These are phyloP conservation scores for Rosa chinensis DNA, from an alignment of 306 rosid species.

Conservation along the genomic window DNA sequence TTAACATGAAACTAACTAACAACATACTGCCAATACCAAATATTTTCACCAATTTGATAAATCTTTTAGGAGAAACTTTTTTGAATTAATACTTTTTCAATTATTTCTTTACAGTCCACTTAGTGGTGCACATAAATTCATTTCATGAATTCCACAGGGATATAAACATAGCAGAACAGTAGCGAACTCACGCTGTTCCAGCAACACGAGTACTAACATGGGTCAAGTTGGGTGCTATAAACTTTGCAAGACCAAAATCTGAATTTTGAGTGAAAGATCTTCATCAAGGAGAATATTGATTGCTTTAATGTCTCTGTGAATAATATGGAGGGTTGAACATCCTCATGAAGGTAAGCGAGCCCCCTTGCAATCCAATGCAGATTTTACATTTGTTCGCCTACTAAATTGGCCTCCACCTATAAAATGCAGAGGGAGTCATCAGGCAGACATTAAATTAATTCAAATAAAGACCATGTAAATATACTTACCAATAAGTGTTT, in stretches of 20 bases:
- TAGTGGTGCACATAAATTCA: not conserved
- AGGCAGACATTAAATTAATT: slow-evolving; percentile 7
- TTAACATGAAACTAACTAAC: not conserved
- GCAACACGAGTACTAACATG: slow-evolving; percentile 83
- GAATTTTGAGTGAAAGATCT: slow-evolving; percentile 64
- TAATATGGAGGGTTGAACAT: slow-evolving; percentile 61
- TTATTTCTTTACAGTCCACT: slow-evolving; percentile 3
- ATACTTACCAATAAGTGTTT: slow-evolving; percentile 61
- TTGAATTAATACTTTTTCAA: not conserved
- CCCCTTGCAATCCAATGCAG: slow-evolving; percentile 79
- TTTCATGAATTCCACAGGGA: not conserved
- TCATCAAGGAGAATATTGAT: slow-evolving; percentile 71
- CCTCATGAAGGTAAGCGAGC: slow-evolving; percentile 71
- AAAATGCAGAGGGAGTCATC: slow-evolving; percentile 28
- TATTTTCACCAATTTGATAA: not conserved
- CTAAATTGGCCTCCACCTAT: slow-evolving; percentile 53
- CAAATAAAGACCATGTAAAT: slow-evolving; percentile 11
- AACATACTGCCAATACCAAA: not conserved
- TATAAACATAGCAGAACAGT: not conserved
- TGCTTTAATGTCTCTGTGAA: slow-evolving; percentile 81
- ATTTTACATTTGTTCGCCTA: slow-evolving; percentile 55
- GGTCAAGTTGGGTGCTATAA: slow-evolving; percentile 58
- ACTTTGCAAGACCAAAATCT: slow-evolving; percentile 90
- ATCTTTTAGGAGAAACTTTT: not conserved
- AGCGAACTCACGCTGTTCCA: slow-evolving; percentile 66